phyloP scores from a whole-genome alignment of 2,329 filamentous ascomycete genomes.

The Fusarium armeniacum region DNA sequence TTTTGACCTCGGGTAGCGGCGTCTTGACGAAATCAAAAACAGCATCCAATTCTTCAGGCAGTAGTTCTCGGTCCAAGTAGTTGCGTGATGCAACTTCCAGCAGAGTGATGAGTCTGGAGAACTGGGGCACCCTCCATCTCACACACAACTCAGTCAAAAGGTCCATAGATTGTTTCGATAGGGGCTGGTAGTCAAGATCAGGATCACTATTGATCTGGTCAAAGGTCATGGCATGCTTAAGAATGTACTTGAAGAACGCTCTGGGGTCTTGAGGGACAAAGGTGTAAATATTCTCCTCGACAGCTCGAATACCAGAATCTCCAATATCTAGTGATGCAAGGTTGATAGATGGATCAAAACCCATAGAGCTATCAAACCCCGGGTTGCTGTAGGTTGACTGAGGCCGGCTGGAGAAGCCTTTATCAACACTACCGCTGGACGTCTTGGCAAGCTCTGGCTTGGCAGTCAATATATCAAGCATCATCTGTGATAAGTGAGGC shows the following conservation, averaged over 20 bases:
- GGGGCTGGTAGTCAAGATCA: conserved; percentile 63
- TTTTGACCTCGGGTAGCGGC: conserved; percentile 75
- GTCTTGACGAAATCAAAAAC: conserved; percentile 87
- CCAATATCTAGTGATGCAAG: conserved; percentile 75
- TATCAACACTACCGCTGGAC: conserved; percentile 71
- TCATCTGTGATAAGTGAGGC: conserved; percentile 90
- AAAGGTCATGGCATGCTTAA: conserved; percentile 80
- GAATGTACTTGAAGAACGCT: conserved; percentile 84
- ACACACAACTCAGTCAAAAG: conserved; percentile 86
- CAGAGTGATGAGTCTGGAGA: conserved; percentile 82
- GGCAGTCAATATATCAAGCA: conserved; percentile 88
- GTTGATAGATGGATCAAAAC: conserved; percentile 76
- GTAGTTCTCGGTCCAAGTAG: conserved; percentile 85
- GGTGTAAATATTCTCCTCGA: conserved; percentile 80
- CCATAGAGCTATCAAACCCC: conserved; percentile 61
- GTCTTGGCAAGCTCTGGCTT: conserved; percentile 88
- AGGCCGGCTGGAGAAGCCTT: conserved; percentile 67
- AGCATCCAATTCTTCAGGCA: conserved; percentile 83
- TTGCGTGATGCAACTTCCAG: conserved; percentile 88
- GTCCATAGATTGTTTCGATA: conserved; percentile 86
- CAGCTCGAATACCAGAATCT: conserved; percentile 64
- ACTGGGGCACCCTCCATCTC: conserved; percentile 90
- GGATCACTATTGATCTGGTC: conserved; percentile 71
- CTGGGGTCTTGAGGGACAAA: conserved; percentile 91
- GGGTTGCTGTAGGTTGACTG: conserved; percentile 65